These are phyloP conservation scores for Udeniomyces megalosporus DNA, from an alignment of 768 basidiomycete genomes.

Conservation along the genomic window DNA sequence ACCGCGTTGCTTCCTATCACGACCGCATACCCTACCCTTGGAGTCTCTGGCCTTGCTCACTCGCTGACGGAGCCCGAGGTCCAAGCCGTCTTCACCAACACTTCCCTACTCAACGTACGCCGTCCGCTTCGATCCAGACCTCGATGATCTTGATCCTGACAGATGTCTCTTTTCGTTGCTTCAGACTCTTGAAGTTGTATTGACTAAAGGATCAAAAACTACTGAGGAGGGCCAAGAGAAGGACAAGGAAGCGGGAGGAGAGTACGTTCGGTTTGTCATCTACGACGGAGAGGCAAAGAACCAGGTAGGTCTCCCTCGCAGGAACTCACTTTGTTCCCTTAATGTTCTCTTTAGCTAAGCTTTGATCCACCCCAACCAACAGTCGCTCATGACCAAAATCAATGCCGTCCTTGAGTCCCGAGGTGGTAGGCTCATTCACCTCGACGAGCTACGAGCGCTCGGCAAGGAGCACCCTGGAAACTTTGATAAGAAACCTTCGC, in stretches of 20 bases:
- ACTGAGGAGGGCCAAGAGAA: not conserved
- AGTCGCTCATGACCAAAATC: not conserved
- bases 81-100: constrained; percentile 76
- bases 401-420: not conserved
- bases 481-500: constrained; percentile 35
- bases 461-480: constrained; percentile 46
- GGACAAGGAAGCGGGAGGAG: constrained; percentile 15
- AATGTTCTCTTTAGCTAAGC: not conserved
- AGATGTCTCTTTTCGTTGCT: constrained; percentile 33
- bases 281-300: constrained; percentile 53
- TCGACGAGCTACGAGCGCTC: constrained; percentile 58
- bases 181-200: constrained; percentile 56
- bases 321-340: not conserved
- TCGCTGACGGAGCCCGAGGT: constrained; percentile 79
- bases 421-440: constrained; percentile 37
- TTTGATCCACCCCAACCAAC: not conserved
- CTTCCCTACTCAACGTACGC: constrained; percentile 42
- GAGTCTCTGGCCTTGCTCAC: constrained; percentile 48
- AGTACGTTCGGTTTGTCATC: constrained; percentile 55
- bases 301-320: constrained; percentile 23
- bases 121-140: not conserved
- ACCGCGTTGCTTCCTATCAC: constrained; percentile 20
- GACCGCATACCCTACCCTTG: constrained; percentile 28
- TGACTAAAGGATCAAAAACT: constrained; percentile 44
- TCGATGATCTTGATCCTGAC: too few species aligned